Conservation (phyloP, 495 filamentous ascomycete genomes). For the Aspergillus indologenus region DNA sequence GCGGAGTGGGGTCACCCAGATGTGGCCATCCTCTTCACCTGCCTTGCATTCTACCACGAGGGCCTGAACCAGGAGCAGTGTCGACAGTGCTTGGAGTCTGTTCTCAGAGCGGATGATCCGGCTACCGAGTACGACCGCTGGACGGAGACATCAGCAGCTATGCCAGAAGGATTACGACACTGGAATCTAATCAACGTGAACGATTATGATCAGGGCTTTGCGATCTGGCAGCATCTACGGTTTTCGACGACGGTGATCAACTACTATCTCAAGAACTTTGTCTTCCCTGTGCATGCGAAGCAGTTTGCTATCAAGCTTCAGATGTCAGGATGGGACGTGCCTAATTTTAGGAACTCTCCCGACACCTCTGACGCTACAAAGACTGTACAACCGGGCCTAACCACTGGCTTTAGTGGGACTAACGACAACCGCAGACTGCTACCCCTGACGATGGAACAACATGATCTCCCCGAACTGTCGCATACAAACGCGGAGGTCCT, state of each 20-base stretch:
- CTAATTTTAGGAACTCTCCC: background rate
- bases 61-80: slow-evolving; percentile 55
- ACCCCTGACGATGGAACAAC: slow-evolving; percentile 54
- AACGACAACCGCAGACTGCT: slow-evolving; percentile 60
- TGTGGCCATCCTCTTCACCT: slow-evolving; percentile 62
- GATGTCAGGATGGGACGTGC: slow-evolving; percentile 67
- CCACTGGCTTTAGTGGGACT: slow-evolving; percentile 69
- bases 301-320: slow-evolving; percentile 62
- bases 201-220: slow-evolving; percentile 40
- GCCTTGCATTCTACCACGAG: slow-evolving; percentile 63
- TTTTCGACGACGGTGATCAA: slow-evolving; percentile 52
- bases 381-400: slow-evolving; percentile 21
- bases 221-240: slow-evolving; percentile 52
- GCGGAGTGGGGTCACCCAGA: slow-evolving; percentile 76
- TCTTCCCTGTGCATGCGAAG: slow-evolving; percentile 62
- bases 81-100: slow-evolving; percentile 40
- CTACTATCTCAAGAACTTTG: slow-evolving; percentile 56
- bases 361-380: background rate
- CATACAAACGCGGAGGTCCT: slow-evolving; percentile 66
- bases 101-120: slow-evolving; percentile 56
- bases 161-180: slow-evolving; percentile 42
- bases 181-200: slow-evolving; percentile 58
- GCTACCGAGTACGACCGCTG: slow-evolving; percentile 53
- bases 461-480: slow-evolving; percentile 50
- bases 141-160: slow-evolving; percentile 31